phyloP scores from a whole-genome alignment of 139 green algal species.

The Limnomonas spitsbergensis region DNA sequence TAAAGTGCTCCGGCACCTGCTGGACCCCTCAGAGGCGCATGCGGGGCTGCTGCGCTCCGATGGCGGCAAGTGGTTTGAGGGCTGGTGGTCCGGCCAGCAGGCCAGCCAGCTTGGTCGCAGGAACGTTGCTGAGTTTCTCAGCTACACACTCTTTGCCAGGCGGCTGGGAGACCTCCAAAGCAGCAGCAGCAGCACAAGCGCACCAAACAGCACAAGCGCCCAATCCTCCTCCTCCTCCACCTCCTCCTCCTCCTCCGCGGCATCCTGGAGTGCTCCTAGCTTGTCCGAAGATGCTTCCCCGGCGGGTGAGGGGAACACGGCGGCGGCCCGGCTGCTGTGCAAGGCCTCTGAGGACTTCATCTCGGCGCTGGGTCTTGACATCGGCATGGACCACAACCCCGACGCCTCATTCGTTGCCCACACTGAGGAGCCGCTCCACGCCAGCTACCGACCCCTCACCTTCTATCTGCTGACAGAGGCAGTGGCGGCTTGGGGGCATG shows the following conservation, averaged over 20 bases:
- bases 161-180: too few relatives aligned
- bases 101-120: not conserved
- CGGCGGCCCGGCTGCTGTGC: not conserved
- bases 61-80: not conserved
- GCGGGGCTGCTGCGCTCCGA: constrained; percentile 15
- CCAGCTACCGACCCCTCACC: constrained; percentile 37
- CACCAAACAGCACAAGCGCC: not conserved
- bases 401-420: not conserved
- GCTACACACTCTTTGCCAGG: not conserved
- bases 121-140: constrained; percentile 14
- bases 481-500: constrained; percentile 16
- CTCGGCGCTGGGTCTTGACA: not conserved
- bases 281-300: not conserved
- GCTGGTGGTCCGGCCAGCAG: constrained; percentile 6
- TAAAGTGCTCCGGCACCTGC: not conserved
- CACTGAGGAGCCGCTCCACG: constrained; percentile 27
- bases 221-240: too few relatives aligned
- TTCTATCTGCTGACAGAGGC: constrained; percentile 51
- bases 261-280: too few relatives aligned
- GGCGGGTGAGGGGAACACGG: too few relatives aligned
- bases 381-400: not conserved
- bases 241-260: too few relatives aligned
- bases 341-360: not conserved
- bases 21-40: constrained; percentile 21
- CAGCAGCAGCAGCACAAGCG: too few relatives aligned